phyloP scores from a whole-genome alignment of 345 rosid genomes.

The Salix exigua region DNA sequence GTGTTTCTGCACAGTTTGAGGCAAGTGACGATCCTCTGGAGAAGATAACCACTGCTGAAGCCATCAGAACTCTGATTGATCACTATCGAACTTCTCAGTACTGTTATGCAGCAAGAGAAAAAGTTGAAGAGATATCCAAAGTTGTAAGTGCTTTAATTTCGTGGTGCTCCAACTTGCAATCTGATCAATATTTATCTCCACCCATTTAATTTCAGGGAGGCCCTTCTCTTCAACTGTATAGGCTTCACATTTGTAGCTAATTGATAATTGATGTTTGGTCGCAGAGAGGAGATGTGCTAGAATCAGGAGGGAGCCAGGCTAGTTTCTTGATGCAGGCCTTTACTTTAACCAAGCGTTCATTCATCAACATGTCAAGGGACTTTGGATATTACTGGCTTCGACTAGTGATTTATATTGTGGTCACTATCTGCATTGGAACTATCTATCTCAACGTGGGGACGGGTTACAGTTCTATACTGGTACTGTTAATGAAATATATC shows the following conservation, averaged over 20 bases:
- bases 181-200: neutral
- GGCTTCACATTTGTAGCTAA: neutral
- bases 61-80: conserved; percentile 56
- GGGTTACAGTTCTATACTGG: conserved; percentile 76
- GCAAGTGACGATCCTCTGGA: conserved; percentile 75
- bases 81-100: conserved; percentile 68
- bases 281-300: conserved; percentile 92
- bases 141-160: conserved; percentile 47
- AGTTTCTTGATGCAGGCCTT: conserved; percentile 83
- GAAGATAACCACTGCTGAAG: conserved; percentile 79
- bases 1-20: conserved; percentile 47
- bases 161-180: neutral
- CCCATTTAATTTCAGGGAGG: too few species aligned
- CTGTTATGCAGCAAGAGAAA: conserved; percentile 54
- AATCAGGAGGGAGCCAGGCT: conserved; percentile 91
- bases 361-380: conserved; percentile 92
- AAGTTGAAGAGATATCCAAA: conserved; percentile 79
- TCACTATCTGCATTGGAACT: conserved; percentile 87
- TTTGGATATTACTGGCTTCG: conserved; percentile 97
- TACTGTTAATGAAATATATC: conserved; percentile 20
- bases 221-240: neutral
- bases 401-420: conserved; percentile 71
- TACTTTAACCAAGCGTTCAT: conserved; percentile 79
- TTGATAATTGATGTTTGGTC: neutral
- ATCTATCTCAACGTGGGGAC: conserved; percentile 87